Evolutionary conservation across 441 rosid genomes (phyloP).

Genomic region (Adansonia gregorii): DNA sequence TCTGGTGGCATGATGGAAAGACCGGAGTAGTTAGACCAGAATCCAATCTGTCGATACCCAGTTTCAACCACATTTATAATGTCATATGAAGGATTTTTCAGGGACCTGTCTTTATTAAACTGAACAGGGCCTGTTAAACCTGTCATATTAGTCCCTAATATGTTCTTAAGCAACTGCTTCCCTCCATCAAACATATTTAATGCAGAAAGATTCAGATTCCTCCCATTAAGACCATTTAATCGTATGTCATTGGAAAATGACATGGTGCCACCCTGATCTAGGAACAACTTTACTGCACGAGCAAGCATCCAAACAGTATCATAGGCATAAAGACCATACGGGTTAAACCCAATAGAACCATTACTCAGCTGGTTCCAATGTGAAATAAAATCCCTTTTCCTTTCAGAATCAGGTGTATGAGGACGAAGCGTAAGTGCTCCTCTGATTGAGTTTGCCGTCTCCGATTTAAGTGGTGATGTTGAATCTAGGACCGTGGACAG

Average conservation of each 20-base stretch:
- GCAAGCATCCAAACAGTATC: slow-evolving; percentile 97
- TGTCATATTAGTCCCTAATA: slow-evolving; percentile 59
- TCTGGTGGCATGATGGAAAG: slow-evolving; percentile 75
- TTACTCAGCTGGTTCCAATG: slow-evolving; percentile 69
- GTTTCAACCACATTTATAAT: slow-evolving; percentile 59
- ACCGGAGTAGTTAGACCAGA: slow-evolving; percentile 91
- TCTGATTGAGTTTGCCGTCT: slow-evolving; percentile 41
- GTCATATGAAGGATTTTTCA: slow-evolving; percentile 69
- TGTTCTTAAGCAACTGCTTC: slow-evolving; percentile 53
- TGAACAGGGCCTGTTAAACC: slow-evolving; percentile 77
- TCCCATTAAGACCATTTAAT: slow-evolving; percentile 49
- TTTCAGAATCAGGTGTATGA: slow-evolving; percentile 67
- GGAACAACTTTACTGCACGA: slow-evolving; percentile 59
- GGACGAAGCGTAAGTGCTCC: slow-evolving; percentile 78
- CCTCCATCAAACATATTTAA: slow-evolving; percentile 78
- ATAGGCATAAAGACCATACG: slow-evolving; percentile 78
- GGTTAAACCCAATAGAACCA: slow-evolving; percentile 67
- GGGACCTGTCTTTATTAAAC: slow-evolving; percentile 62
- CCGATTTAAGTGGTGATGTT: slow-evolving; percentile 39
- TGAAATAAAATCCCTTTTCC: slow-evolving; percentile 59
- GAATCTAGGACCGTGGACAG: slow-evolving; percentile 75
- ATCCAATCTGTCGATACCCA: slow-evolving; percentile 61
- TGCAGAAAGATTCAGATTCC: slow-evolving; percentile 67
- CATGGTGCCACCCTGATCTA: slow-evolving; percentile 65
- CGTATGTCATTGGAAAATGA: slow-evolving; percentile 68